phyloP scores from a whole-genome alignment of 2,329 filamentous ascomycete genomes.

The Colletotrichum tofieldiae region DNA sequence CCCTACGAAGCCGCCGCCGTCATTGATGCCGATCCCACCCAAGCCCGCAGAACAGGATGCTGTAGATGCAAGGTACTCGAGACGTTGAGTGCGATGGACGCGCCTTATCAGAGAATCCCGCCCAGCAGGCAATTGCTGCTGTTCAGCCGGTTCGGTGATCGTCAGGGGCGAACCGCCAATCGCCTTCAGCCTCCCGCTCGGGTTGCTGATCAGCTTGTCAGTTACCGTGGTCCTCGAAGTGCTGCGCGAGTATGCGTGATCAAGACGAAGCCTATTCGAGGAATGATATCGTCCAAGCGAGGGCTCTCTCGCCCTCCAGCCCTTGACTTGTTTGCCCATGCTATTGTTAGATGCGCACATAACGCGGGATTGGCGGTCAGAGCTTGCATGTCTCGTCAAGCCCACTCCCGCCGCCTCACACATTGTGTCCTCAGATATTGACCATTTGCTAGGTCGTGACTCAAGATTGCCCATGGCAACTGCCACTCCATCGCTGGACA shows the following conservation, averaged over 20 bases:
- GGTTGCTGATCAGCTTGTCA: background rate
- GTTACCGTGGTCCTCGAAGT: background rate
- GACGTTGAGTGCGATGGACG: background rate
- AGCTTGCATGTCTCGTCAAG: background rate
- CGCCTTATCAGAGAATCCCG: conserved; percentile 2
- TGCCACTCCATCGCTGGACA: background rate
- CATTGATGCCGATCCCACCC: conserved; percentile 10
- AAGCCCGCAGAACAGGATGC: background rate
- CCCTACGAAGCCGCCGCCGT: background rate
- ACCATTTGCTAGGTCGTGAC: background rate
- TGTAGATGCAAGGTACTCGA: background rate
- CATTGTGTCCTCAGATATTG: background rate
- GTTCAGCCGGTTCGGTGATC: conserved; percentile 12
- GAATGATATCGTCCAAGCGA: background rate
- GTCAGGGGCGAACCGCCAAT: conserved; percentile 24
- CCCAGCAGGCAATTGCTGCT: background rate
- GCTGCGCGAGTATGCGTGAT: background rate
- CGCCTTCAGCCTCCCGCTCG: conserved; percentile 11
- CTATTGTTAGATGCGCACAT: background rate
- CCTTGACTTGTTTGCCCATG: background rate
- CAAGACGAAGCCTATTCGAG: background rate
- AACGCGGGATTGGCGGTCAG: background rate
- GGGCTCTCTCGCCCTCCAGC: background rate
- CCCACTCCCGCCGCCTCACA: background rate
- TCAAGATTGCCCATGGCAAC: conserved; percentile 6